Evolutionary conservation across 169 alveolate species (phyloP).

Genomic region (Babesia ovata): DNA sequence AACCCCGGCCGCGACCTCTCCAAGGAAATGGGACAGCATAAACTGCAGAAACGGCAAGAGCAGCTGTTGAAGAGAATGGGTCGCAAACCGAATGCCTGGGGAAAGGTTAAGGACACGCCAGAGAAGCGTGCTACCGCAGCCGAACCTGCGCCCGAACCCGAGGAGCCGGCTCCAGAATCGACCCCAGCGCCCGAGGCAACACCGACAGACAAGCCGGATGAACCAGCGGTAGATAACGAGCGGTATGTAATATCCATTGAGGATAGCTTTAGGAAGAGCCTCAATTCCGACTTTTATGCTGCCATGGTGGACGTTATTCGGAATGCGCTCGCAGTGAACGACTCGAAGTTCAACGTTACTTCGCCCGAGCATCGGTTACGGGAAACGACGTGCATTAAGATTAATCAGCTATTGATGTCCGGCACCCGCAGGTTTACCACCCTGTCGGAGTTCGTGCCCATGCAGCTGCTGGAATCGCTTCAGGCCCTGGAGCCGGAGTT

Average conservation of each 20-base stretch:
- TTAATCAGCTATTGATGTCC: conserved; percentile 32
- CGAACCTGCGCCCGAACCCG: background rate
- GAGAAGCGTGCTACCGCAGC: background rate
- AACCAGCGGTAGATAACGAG: conserved; percentile 15
- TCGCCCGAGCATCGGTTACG: conserved; percentile 45
- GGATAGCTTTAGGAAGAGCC: conserved; percentile 16
- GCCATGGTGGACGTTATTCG: conserved; percentile 50
- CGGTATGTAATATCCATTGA: conserved; percentile 15
- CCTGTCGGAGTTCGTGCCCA: conserved; percentile 60
- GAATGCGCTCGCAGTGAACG: conserved; percentile 28
- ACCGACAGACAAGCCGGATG: background rate
- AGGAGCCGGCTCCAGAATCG: background rate
- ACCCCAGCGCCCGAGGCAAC: background rate
- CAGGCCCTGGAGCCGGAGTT: conserved; percentile 70
- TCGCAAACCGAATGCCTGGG: conserved; percentile 3
- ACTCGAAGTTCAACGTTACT: conserved; percentile 40
- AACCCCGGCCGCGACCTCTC: conserved; percentile 46
- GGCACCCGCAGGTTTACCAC: conserved; percentile 43
- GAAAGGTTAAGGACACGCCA: background rate
- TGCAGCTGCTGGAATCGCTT: conserved; percentile 65
- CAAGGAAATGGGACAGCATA: conserved; percentile 27
- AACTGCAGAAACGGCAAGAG: conserved; percentile 24
- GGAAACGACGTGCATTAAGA: conserved; percentile 48
- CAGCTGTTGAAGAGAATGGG: background rate
- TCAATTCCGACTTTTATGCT: conserved; percentile 38